Evolutionary conservation across 768 basidiomycete genomes (phyloP), one percentile per base, ranked within the genome.

Genomic region (Candolleomyces aberdarensis): DNA sequence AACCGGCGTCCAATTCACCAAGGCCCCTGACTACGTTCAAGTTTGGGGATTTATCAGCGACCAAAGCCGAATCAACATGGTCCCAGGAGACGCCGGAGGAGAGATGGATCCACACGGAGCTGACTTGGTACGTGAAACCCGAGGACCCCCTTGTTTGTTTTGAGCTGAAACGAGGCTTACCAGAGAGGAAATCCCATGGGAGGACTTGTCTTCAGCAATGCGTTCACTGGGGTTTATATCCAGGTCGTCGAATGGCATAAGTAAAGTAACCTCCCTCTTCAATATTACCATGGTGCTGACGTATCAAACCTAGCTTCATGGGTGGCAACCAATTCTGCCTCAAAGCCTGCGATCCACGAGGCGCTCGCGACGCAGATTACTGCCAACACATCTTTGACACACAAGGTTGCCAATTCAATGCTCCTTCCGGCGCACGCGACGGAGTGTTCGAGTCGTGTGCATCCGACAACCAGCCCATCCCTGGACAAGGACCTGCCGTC

Each of bases 71-170:
- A 74, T 94, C 64, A 79, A 90, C 72, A 69, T 93, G 49, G 62
- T 72, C 3, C 22, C 71, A 0, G 72, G 62, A 6, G 92, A 94
- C 66, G 81, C 69, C 39, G 92, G 92, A 62, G 92, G 92, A 53
- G 92, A 93, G 72, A 82, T 91, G 63, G 87, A 92, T 70, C 84
- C 88, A 13, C 86, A 88, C 62, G 89, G 90, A 44, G 88, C 88
- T 58, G 89, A 91, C 69, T 56, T 69, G 50, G 76, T 71, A 48
- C 11, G 52, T 20, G 14, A 17, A 13, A 17, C 9, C 15, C 15
- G 17, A 5, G 17, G 8, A 6, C 9, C 44, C 71, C 66, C n/a
- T 41, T 29, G 5, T 36, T 20, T 26, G 8, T 32, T 5, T 22
- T 10, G 13, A 17, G 43, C 36, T 43, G 40, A 17, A 26, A 47